These are phyloP conservation scores for Aspergillus calidoustus DNA, from an alignment of 2,329 filamentous ascomycete genomes.

Conservation along the genomic window DNA sequence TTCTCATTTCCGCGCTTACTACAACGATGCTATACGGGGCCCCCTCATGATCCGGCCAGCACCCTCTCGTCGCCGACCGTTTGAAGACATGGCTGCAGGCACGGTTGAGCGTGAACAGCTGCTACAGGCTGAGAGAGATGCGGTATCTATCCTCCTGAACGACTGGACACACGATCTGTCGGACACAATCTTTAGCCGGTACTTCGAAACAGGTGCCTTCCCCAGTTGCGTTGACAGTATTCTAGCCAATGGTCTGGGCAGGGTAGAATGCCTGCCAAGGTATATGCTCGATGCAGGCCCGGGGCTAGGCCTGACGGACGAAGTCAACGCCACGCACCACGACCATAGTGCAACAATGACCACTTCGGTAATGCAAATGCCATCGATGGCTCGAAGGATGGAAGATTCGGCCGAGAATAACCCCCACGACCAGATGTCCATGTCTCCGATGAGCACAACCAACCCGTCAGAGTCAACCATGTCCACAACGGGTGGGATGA, in stretches of 20 bases:
- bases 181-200: slow-evolving; percentile 7
- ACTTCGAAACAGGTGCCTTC: slow-evolving; percentile 3
- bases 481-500: neutral
- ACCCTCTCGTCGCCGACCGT: too few relatives aligned
- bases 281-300: slow-evolving; percentile 5
- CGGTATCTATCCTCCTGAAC: too few relatives aligned
- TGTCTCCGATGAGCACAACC: slow-evolving; percentile 1
- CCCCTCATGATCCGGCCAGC: too few relatives aligned
- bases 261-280: slow-evolving; percentile 4
- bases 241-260: slow-evolving; percentile 4
- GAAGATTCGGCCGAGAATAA: neutral
- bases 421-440: neutral
- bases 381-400: slow-evolving; percentile 1
- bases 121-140: too few relatives aligned
- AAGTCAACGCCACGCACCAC: neutral
- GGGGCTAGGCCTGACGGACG: neutral
- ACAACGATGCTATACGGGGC: too few relatives aligned
- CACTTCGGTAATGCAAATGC: slow-evolving; percentile 3
- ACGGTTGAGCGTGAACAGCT: too few relatives aligned
- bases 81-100: too few relatives aligned
- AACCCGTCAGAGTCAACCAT: neutral
- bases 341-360: neutral
- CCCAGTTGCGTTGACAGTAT: neutral
- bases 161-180: too few relatives aligned
- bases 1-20: too few relatives aligned